Percentiles rank a stretch among this genome's conserved stretches.
Evolutionary conservation across 2,329 filamentous ascomycete genomes (phyloP).

Genomic region (Grosmannia clavigera): DNA sequence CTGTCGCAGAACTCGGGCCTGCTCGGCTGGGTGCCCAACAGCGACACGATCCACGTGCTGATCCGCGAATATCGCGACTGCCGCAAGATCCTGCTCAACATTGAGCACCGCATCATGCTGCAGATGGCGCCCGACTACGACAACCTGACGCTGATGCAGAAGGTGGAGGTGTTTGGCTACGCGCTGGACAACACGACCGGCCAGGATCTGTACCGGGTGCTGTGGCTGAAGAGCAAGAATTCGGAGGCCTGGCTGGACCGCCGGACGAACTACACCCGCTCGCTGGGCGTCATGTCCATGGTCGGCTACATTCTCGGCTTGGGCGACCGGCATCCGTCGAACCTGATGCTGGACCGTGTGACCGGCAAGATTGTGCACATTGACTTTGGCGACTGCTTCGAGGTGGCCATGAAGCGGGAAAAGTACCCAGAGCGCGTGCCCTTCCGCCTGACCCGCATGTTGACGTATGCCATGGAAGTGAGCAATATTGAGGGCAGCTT

Average conservation of each 20-base stretch:
- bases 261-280: conserved; percentile 96
- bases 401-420: conserved; percentile 98
- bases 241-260: conserved; percentile 96
- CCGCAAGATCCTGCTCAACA: conserved; percentile 94
- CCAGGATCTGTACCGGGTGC: conserved; percentile 91
- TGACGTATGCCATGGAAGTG: conserved; percentile 99
- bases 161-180: conserved; percentile 98
- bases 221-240: conserved; percentile 98
- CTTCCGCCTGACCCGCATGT: conserved; percentile 95
- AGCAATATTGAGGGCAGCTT: conserved; percentile 99
- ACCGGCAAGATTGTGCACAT: conserved; percentile 98
- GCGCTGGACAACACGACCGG: conserved; percentile 98
- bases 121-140: conserved; percentile 99
- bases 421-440: conserved; percentile 97
- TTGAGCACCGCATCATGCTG: conserved; percentile 98
- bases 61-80: conserved; percentile 97
- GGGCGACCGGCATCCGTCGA: conserved; percentile 93
- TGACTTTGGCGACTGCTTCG: conserved; percentile 98
- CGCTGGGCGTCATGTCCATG: conserved; percentile 99
- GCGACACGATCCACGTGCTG: conserved; percentile 89
- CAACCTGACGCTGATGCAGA: conserved; percentile 97
- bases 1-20: conserved; percentile 93
- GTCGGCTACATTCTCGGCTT: conserved; percentile 98
- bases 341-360: conserved; percentile 90
- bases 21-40: conserved; percentile 93